Conservation (phyloP, 2,329 filamentous ascomycete genomes). For the Passalora sequoiae region DNA sequence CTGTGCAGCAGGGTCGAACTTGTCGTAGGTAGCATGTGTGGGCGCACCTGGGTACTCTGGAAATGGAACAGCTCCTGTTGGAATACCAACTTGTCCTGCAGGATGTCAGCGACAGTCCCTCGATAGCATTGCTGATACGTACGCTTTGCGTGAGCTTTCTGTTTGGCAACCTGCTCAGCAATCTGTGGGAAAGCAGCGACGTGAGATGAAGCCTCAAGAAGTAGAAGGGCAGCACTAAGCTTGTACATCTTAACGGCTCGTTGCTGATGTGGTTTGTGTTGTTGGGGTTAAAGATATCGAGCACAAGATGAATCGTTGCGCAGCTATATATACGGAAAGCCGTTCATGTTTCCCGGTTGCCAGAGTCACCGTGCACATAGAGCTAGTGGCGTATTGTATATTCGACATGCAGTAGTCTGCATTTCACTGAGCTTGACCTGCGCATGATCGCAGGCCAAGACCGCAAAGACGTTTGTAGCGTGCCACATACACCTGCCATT, state of each 20-base stretch:
- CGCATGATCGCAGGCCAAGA: not conserved
- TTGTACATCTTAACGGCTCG: constrained; percentile 2
- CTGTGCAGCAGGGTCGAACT: constrained; percentile 28
- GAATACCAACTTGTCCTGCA: constrained; percentile 9
- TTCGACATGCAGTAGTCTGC: not conserved
- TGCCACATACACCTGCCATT: not conserved
- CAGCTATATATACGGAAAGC: not conserved
- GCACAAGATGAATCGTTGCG: not conserved
- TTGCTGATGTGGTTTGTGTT: not conserved
- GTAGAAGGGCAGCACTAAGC: constrained; percentile 2
- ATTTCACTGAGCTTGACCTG: not conserved
- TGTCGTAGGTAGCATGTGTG: constrained; percentile 18
- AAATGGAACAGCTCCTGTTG: constrained; percentile 16
- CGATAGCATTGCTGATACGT: not conserved
- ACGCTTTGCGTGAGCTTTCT: constrained; percentile 17
- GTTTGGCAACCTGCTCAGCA: constrained; percentile 21
- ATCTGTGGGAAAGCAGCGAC: constrained; percentile 22
- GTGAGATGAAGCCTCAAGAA: constrained; percentile 2
- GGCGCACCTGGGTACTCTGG: constrained; percentile 23
- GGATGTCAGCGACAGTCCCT: too few relatives aligned
- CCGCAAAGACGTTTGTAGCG: not conserved
- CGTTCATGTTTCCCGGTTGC: not conserved
- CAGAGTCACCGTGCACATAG: not conserved
- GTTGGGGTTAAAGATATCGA: not conserved
- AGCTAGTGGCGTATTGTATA: not conserved